Percentiles rank a stretch among this genome's conserved stretches.
Conservation (phyloP, 129 eudicot species). For the Apium graveolens region DNA sequence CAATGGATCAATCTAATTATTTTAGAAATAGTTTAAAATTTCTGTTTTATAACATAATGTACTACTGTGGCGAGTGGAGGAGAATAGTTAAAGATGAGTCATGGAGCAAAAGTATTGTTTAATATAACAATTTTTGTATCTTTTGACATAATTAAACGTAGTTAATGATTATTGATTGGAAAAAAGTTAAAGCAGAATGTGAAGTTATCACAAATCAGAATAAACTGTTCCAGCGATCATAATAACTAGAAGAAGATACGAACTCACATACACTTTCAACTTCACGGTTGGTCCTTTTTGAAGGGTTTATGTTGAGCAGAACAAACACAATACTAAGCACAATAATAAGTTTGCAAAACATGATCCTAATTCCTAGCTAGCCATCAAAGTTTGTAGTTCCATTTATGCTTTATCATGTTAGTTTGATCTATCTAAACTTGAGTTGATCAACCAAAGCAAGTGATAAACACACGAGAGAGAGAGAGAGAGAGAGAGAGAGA, state of each 20-base stretch:
- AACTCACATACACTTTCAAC: too few relatives aligned
- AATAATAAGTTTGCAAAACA: too few relatives aligned
- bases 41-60: background rate
- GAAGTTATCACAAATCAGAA: too few relatives aligned
- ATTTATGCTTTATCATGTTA: too few relatives aligned
- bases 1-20: too few relatives aligned
- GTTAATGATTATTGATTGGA: background rate
- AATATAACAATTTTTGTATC: background rate
- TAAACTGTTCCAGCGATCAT: background rate
- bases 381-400: too few relatives aligned
- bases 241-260: background rate
- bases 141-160: background rate
- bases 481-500: background rate
- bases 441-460: background rate
- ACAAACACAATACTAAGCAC: too few relatives aligned
- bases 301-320: too few relatives aligned
- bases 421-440: background rate
- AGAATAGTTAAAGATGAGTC: background rate
- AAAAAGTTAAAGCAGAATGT: background rate
- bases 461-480: background rate
- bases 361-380: too few relatives aligned
- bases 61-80: background rate
- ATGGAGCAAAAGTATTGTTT: background rate
- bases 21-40: too few relatives aligned
- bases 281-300: too few relatives aligned